These are phyloP conservation scores for Rugonectria rugulosa DNA, from an alignment of 2,329 filamentous ascomycete species.

Conservation along the genomic window DNA sequence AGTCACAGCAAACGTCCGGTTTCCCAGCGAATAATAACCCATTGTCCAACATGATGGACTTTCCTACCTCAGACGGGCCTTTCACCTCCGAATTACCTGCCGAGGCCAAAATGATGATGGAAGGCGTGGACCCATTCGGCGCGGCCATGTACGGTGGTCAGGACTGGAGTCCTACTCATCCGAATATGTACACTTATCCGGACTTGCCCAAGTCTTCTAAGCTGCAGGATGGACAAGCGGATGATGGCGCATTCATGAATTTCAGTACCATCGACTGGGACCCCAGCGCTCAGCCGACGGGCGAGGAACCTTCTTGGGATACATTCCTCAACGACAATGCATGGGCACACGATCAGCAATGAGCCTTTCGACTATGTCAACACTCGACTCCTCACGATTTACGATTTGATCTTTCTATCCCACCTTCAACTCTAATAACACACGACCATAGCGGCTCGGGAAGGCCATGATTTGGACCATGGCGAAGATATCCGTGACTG, in stretches of 20 bases:
- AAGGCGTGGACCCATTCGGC: conserved; percentile 39
- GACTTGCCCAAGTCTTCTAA: conserved; percentile 9
- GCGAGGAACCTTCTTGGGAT: conserved; percentile 44
- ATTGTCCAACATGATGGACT: conserved; percentile 29
- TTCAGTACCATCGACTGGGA: conserved; percentile 20
- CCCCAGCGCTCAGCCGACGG: background rate
- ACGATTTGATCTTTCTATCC: conserved; percentile 18
- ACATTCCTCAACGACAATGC: conserved; percentile 42
- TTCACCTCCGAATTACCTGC: conserved; percentile 53
- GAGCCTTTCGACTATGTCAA: background rate
- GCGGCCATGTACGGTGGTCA: conserved; percentile 24
- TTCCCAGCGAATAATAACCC: conserved; percentile 17
- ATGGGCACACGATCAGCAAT: conserved; percentile 32
- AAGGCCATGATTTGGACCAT: no score
- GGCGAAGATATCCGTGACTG: no score
- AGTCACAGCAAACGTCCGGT: conserved; percentile 29
- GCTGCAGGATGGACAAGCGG: background rate
- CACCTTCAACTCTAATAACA: no score
- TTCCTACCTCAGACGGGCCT: conserved; percentile 39
- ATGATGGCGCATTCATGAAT: conserved; percentile 3
- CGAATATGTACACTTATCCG: conserved; percentile 10
- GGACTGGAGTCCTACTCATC: conserved; percentile 18
- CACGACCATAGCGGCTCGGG: background rate
- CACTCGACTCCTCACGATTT: conserved; percentile 17
- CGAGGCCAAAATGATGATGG: conserved; percentile 52